Conservation (phyloP, 148 eudicot species). For the Rhododendron simsii region DNA sequence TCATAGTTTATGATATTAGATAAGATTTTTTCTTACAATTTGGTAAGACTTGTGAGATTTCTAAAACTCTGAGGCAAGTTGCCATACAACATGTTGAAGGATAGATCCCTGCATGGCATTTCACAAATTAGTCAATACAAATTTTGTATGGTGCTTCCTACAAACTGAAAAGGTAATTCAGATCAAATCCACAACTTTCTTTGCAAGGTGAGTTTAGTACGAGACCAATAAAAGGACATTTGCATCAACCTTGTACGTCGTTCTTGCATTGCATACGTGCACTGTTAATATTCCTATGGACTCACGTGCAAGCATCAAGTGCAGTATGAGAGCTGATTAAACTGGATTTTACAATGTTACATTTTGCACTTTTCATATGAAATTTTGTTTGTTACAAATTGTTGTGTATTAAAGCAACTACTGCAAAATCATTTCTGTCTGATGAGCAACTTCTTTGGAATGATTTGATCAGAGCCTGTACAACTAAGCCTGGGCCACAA, state of each 20-base stretch:
- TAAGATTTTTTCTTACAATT: constrained; percentile 38
- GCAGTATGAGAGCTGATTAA: background rate
- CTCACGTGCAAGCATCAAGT: background rate
- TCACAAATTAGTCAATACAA: background rate
- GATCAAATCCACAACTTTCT: background rate
- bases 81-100: constrained; percentile 44
- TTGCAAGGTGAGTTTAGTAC: background rate
- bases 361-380: background rate
- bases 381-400: background rate
- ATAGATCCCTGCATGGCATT: constrained; percentile 55
- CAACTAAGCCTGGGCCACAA: background rate
- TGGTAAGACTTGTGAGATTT: constrained; percentile 38
- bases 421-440: background rate
- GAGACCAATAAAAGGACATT: background rate
- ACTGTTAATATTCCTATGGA: background rate
- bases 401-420: background rate
- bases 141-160: background rate
- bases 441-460: background rate
- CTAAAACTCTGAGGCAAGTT: constrained; percentile 51
- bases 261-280: background rate
- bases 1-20: background rate
- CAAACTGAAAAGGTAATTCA: background rate
- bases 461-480: background rate
- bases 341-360: background rate
- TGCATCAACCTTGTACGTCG: background rate